These are phyloP conservation scores for Kwoniella bestiolae DNA, from an alignment of 768 basidiomycete species.

Conservation along the genomic window DNA sequence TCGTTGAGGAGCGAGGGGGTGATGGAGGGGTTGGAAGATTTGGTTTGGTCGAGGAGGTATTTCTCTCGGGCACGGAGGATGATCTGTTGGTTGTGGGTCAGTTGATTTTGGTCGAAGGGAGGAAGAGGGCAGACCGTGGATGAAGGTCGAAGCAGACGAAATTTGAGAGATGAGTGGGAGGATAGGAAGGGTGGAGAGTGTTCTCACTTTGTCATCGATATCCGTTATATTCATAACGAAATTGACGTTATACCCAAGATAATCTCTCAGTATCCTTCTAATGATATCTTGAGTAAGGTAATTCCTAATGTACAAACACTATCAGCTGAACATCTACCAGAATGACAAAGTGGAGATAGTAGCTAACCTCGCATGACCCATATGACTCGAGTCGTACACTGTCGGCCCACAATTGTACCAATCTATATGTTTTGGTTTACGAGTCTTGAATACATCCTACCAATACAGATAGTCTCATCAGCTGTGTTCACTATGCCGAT, in stretches of 20 bases:
- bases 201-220: constrained; percentile 92
- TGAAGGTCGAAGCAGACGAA: too few species aligned
- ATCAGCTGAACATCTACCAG: background rate
- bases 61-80: constrained; percentile 81
- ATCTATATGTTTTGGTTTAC: constrained; percentile 59
- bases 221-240: constrained; percentile 99
- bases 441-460: constrained; percentile 77
- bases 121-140: too few species aligned
- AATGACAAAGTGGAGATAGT: background rate
- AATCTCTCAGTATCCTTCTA: constrained; percentile 86
- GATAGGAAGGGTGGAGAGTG: too few species aligned
- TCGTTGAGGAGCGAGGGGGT: constrained; percentile 66
- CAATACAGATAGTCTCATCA: background rate
- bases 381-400: constrained; percentile 96
- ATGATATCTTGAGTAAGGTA: constrained; percentile 95
- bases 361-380: constrained; percentile 92
- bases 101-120: background rate
- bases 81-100: constrained; percentile 66
- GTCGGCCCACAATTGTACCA: constrained; percentile 99
- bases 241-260: constrained; percentile 96
- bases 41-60: constrained; percentile 56
- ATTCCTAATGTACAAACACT: constrained; percentile 66
- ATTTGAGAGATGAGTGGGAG: too few species aligned
- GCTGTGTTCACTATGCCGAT: background rate
- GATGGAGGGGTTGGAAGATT: constrained; percentile 57